Evolutionary conservation across 1,284 basidiomycete genomes (phyloP).

Genomic region (Heliocybe sulcata): DNA sequence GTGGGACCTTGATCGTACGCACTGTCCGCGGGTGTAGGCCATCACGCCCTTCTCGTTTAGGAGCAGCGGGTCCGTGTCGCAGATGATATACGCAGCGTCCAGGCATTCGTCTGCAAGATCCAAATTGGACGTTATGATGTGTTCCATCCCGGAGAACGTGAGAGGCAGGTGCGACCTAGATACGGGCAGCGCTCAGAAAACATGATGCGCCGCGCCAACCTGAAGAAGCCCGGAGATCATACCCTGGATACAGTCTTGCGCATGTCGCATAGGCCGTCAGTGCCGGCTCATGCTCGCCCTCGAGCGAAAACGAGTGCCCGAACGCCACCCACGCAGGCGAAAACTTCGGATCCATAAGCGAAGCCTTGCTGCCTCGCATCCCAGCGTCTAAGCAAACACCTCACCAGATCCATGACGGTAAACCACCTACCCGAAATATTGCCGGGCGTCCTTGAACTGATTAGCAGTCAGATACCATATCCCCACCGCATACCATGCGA

Average conservation of each 20-base stretch:
- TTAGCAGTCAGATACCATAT: constrained; percentile 90
- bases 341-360: constrained; percentile 94
- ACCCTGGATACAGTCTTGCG: constrained; percentile 91
- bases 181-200: neutral
- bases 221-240: constrained; percentile 17
- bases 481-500: constrained; percentile 98
- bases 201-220: too few relatives aligned
- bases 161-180: constrained; percentile 85
- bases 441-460: constrained; percentile 84
- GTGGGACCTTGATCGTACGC: constrained; percentile 22
- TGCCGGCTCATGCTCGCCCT: constrained; percentile 98
- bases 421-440: constrained; percentile 77
- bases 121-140: constrained; percentile 85
- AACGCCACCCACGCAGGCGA: constrained; percentile 97
- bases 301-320: constrained; percentile 93
- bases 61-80: constrained; percentile 82
- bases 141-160: constrained; percentile 97
- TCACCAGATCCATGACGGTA: too few relatives aligned
- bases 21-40: constrained; percentile 83
- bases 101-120: constrained; percentile 84
- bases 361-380: constrained; percentile 70
- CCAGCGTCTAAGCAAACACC: neutral
- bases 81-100: constrained; percentile 72
- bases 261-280: constrained; percentile 98
- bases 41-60: constrained; percentile 93